Base-by-base conservation (phyloP, 2,329 filamentous ascomycete genomes). In the Spiromastix sp. region DNA sequence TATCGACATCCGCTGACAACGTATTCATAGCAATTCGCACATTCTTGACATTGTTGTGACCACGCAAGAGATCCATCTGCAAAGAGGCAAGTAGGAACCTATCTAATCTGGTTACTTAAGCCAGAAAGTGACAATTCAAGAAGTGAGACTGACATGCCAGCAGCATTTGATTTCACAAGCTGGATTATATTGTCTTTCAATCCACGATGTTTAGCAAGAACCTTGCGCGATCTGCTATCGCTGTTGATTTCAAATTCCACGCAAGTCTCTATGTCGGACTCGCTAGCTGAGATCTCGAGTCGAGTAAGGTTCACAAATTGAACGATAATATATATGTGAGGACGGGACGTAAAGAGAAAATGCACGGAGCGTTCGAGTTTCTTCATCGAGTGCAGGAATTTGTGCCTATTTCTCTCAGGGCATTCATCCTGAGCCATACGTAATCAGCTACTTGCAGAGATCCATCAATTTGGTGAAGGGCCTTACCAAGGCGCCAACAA, bases 71-170 rank as follows among this genome's bases (percentile, higher is more conserved):
- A 18, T 36, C 27, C 33, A 37, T 39, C 13, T 37, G 37, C 11
- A 36, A 18, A 26, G 9, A n/a, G 9, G 37, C 37, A 13, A 37
- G 33, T 13, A 39, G 33, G 11, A 39, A 39, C 37, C 37, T 36
- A 7, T 25, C 24, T 10, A 24, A 17, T 12, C 13, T 31, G 13
- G 27, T 20, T 31, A 17, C n/a, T n/a, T 4, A 11, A 17, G 11
- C 15, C n/a, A n/a, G 11, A 11, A n/a, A 7, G 24, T 13, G 19
- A 16, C 12, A 22, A 3, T 12, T 10, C 17, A n/a, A 4, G 4
- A 30, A 19, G 20, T 11, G 12, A 9, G 18, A 38, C 36, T 13
- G 5, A 38, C 31, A 38, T 38, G 4, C 36, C 36, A 27, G 12
- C 16, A 8, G 36, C 36, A 11, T 39, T 39, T 36, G 24, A n/a